Evolutionary conservation across 2,329 filamentous ascomycete species (phyloP), one percentile per base, ranked within the genome.

Genomic region (Colletotrichum neosansevieriae): DNA sequence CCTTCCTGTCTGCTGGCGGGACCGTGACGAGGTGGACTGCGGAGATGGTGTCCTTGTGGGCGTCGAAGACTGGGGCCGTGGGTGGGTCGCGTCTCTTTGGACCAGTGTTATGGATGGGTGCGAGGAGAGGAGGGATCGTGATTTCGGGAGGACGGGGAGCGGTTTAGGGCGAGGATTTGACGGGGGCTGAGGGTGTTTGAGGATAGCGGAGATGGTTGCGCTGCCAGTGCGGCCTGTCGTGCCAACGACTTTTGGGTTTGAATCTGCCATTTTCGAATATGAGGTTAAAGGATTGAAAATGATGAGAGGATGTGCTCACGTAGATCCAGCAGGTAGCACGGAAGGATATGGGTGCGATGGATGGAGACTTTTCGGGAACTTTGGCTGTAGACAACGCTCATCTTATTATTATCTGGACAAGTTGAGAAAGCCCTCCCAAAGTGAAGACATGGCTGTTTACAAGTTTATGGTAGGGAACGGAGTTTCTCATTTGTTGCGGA

Each of bases 191-290:
- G 62, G 62, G 15, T 2, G 24, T 24, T 50, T 24, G 62, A 40
- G 11, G 57, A 69, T 42, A 12, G 67, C 76, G 19, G 79, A 63
- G 50, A 84, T 75, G 51, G 82, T 77, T 32, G 84, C 75, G 57
- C 77, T 75, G 68, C 84, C 84, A 49, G 82, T 84, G 63, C 81
- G 80, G 40, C 85, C 84, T 42, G 76, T 82, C 58, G 78, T 83
- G 38, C 83, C 84, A 40, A 85, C 74, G 63, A 85, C 71, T 47
- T 81, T 81, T 79, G 83, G 82, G 38, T 58, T 71, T 47, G 2
- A 13, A 2, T 1, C 17, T 44, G 15, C 19, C 47, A 61, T 61
- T 3, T 29, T 11, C 34, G 21, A 13, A 32, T 3, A 3, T 21
- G 6, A n/a, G n/a, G 21, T 32, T 34, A 1, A 17, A 6, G 10